phyloP scores from a whole-genome alignment of 495 filamentous ascomycete species.

The Neurospora sp. region DNA sequence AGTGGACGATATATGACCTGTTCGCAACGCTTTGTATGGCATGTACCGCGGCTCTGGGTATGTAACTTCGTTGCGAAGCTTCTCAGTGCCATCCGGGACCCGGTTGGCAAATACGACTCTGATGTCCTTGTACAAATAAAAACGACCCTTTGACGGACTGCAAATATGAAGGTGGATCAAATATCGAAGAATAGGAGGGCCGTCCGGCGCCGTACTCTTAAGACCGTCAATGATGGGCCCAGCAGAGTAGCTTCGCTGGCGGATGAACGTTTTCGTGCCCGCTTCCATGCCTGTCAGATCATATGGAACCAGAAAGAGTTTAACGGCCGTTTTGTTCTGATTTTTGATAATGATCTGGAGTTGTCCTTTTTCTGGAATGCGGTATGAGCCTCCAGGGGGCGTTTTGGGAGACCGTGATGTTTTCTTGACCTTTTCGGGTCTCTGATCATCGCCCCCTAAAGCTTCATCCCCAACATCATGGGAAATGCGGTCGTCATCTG shows the following conservation, averaged over 20 bases:
- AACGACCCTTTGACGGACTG: slow-evolving; percentile 71
- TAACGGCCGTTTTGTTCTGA: slow-evolving; percentile 91
- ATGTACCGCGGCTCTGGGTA: slow-evolving; percentile 80
- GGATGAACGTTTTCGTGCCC: slow-evolving; percentile 91
- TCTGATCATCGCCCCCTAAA: slow-evolving; percentile 27
- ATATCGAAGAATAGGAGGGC: slow-evolving; percentile 66
- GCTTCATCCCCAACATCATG: slow-evolving; percentile 15
- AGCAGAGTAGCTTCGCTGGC: slow-evolving; percentile 87
- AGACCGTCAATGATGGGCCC: slow-evolving; percentile 63
- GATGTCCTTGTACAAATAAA: slow-evolving; percentile 83
- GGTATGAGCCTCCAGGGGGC: slow-evolving; percentile 78
- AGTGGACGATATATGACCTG: neutral
- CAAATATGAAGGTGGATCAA: slow-evolving; percentile 92
- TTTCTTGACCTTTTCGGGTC: slow-evolving; percentile 41
- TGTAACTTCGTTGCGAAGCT: slow-evolving; percentile 81
- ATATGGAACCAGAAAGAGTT: slow-evolving; percentile 90
- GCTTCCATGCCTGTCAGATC: slow-evolving; percentile 92
- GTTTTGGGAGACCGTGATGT: slow-evolving; percentile 60
- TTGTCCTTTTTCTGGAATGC: slow-evolving; percentile 91
- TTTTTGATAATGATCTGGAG: slow-evolving; percentile 97
- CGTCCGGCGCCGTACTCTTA: slow-evolving; percentile 34
- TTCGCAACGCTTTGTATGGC: slow-evolving; percentile 61
- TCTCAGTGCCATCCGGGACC: slow-evolving; percentile 94
- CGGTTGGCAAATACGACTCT: slow-evolving; percentile 96
- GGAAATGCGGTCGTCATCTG: slow-evolving; percentile 19